Base-by-base conservation (phyloP, 2,329 filamentous ascomycete genomes). In the Leptographium flavum region DNA sequence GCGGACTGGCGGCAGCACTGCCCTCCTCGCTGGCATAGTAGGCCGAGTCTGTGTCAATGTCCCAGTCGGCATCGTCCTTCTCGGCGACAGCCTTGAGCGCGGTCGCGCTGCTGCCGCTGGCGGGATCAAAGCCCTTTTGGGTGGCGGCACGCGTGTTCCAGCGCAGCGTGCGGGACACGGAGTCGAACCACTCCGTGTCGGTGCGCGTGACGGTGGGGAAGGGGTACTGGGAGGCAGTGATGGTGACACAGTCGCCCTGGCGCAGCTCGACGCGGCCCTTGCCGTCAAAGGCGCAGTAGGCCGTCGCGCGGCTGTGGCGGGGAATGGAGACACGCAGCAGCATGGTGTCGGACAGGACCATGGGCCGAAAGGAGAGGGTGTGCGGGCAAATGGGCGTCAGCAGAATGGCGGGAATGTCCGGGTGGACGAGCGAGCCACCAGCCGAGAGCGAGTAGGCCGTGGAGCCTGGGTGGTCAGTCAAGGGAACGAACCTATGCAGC, bases 361-460 rank as follows among this genome's bases (percentile, higher is more conserved):
- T 96, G 30, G 92, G 92, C 10, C 92, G 79, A 76, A 98, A 98
- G 14, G 87, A 94, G 15, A 98, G 73, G 0, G 90, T 96, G 60
- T 98, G 92, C 9, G 92, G 92, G 64, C 92, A 98, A 62, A 98
- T 96, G 19, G 92, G 92, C 0, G 92, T 98, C 45, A 98, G 76
- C 36, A 96, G 79, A 55, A 98, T 95, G 54, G 88, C 92, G 14
- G 92, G 92, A 49, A 98, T 94, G 58, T 94, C 90, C 0, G 92
- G 92, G 60, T 96, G 90, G 47, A 96, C 90, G 39, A 98, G 80
- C 21, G 87, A 93, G 55, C 92, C 92, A 49, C 92, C 92, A 15
- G 92, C 92, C 11, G 88, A 95, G 27, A 98, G 79, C 2, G 88
- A 95, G 63, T 98, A 98, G 27, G 92, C 92, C 4, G 92, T 98